These are phyloP conservation scores for Aschersonia sp. DNA, from an alignment of 2,329 filamentous ascomycete species.

Conservation along the genomic window DNA sequence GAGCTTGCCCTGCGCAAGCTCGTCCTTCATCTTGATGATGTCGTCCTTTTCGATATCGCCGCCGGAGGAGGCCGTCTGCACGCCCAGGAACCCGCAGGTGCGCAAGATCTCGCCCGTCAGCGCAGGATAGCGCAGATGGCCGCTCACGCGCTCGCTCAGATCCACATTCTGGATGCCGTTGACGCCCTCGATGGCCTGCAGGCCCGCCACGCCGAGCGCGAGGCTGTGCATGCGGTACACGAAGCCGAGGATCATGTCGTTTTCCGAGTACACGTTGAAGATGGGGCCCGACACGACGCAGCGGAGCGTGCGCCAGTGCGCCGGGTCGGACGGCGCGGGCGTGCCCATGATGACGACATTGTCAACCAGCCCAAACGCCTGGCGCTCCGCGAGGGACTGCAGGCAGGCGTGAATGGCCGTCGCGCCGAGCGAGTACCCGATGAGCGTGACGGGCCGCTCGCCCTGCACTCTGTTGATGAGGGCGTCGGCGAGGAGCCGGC, in stretches of 20 bases:
- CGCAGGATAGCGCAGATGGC: conserved; percentile 36
- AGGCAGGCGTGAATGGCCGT: conserved; percentile 74
- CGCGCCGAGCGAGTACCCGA: conserved; percentile 73
- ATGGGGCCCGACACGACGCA: conserved; percentile 67
- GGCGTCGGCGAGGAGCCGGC: conserved; percentile 65
- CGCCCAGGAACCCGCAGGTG: conserved; percentile 33
- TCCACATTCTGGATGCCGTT: conserved; percentile 47
- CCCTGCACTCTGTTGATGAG: conserved; percentile 71
- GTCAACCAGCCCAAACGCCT: conserved; percentile 73
- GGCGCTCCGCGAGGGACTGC: conserved; percentile 57
- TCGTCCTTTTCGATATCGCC: conserved; percentile 36
- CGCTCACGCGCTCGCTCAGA: conserved; percentile 35
- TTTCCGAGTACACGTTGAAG: conserved; percentile 78
- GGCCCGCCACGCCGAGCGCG: conserved; percentile 68
- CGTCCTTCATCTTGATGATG: conserved; percentile 29
- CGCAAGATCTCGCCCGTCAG: conserved; percentile 36
- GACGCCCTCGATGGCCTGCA: conserved; percentile 57
- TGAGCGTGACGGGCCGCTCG: conserved; percentile 63
- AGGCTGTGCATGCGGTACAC: conserved; percentile 75
- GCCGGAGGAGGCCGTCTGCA: conserved; percentile 19
- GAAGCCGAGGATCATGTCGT: conserved; percentile 78
- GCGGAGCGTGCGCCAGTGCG: conserved; percentile 63
- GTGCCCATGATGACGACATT: conserved; percentile 71
- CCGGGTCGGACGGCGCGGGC: conserved; percentile 56
- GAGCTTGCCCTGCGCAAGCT: conserved; percentile 15